Base-by-base conservation (phyloP, 768 basidiomycete species). In the Boletus rubescentipes region DNA sequence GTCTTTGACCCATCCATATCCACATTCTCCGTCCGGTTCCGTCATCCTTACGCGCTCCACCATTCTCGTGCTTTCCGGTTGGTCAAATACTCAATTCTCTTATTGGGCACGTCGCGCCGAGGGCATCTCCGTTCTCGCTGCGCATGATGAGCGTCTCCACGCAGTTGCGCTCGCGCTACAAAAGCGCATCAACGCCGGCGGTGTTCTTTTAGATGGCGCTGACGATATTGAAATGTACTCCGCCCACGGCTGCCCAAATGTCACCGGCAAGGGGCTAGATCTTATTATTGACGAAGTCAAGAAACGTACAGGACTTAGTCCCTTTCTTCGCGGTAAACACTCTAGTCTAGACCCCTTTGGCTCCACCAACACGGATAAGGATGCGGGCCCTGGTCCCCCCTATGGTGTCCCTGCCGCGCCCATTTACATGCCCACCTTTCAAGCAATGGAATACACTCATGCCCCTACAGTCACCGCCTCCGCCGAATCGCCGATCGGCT, bases 11-110 rank as follows among this genome's bases (percentile, higher is more conserved):
- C 78, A 79, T 65, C 61, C 63, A 10, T 80, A 71, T 55, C 49
- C 64, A 20, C 62, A 51, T 46, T 72, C 75, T 37, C 76, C 77
- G 35, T 63, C 69, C 11, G 79, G 78, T 37, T 68, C 69, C 52
- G 79, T 79, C 46, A 74, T 71, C 26, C 72, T 79, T 47, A 80
- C 77, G 21, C 76, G 79, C 39, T 73, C 77, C 36, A 75, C 76
- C 40, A 74, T 79, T 47, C 75, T 79, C 46, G 65, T 74, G 41
- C 72, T 79, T 46, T 78, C 78, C 6, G 78, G 78, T 53, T 80
- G 78, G 78, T 80, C 79, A 18, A 79, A 80, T 46, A 79, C 78
- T 9, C 79, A 80, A 52, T 79, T 79, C 46, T 80, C 78, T 42
- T 80, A 80, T 54, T 79, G 78, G 79, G 76, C 78, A n/a, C 77